These are phyloP conservation scores for Lactarius sp. DNA, from an alignment of 768 basidiomycete genomes.

Conservation along the genomic window DNA sequence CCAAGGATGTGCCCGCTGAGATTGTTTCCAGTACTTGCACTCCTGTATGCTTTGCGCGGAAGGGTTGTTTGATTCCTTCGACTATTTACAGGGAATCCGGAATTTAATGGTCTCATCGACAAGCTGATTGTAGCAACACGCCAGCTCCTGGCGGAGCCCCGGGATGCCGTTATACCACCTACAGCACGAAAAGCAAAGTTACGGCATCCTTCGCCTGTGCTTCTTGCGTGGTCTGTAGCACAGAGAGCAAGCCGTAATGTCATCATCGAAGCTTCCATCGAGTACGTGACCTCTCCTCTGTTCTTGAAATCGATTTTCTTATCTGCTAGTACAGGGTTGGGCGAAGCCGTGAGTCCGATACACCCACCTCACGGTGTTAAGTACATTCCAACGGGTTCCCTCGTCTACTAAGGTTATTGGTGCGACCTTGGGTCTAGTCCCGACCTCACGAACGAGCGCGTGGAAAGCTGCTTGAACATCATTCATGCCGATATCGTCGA, in stretches of 20 bases:
- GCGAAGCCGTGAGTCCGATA: slow-evolving; percentile 4
- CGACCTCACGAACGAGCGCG: not conserved
- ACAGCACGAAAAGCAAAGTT: not conserved
- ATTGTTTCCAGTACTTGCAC: no score
- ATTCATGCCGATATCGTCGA: slow-evolving; percentile 6
- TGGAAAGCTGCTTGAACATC: no score
- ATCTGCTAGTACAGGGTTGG: slow-evolving; percentile 1
- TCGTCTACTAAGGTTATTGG: slow-evolving; percentile 12
- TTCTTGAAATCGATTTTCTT: not conserved
- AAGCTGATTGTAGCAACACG: not conserved
- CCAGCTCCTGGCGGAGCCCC: not conserved
- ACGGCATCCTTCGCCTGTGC: not conserved
- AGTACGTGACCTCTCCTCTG: not conserved
- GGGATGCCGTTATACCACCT: not conserved
- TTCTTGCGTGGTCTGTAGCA: slow-evolving; percentile 9
- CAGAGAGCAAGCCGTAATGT: slow-evolving; percentile 4
- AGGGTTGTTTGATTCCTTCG: no score
- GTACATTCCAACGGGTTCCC: not conserved
- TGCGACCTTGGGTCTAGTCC: not conserved
- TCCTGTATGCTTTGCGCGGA: no score
- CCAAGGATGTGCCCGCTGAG: no score
- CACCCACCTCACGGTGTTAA: not conserved
- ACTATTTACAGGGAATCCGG: no score
- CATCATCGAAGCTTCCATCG: slow-evolving; percentile 1
- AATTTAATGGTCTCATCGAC: no score